Base-by-base conservation (phyloP, 768 basidiomycete species). In the Leucosporidium yakuticum region DNA sequence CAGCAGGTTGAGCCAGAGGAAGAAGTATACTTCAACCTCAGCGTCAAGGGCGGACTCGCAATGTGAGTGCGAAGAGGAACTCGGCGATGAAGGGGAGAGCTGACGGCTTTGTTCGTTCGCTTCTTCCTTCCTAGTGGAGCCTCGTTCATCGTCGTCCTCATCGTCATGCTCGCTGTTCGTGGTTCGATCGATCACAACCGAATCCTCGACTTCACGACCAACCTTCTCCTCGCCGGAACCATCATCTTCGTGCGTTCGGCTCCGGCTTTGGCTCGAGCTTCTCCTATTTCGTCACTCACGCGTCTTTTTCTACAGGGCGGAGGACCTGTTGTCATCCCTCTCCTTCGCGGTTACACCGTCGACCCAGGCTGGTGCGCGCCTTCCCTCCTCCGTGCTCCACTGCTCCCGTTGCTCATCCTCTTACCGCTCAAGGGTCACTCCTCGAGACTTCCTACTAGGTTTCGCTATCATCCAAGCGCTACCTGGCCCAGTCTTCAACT, bases 251-350 rank as follows among this genome's bases (percentile, higher is more conserved):
- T 64, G 55, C 29, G 63, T 21, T 12, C 27, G 14, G 23, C 29
- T 15, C 5, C 4, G 21, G 44, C n/a, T 31, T 25, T 47, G 19
- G 11, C 44, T 14, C 2, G 9, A 11, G 7, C 49, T 60, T n/a
- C 17, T 56, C 21, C 23, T 11, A 9, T 20, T 44, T n/a, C 55
- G 14, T 50, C 39, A 25, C 39, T 15, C 14, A 15, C 12, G 34
- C 12, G 12, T 12, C 5, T 12, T 6, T 36, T 44, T 44, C 11
- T 44, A 15, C 21, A 83, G 64, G 83, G 76, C 15, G 84, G 84
- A 19, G 84, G 84, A 49, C 84, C 84, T 1, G 85, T 85, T 12
- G 84, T 85, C 36, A 82, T 84, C 68, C 84, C 84, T 23, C 79
- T 85, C 6, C 77, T 85, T 21, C 78, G 83, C 31, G 80, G 80